Conservation (phyloP, 495 filamentous ascomycete species). For the Aspergillus ostianus region DNA sequence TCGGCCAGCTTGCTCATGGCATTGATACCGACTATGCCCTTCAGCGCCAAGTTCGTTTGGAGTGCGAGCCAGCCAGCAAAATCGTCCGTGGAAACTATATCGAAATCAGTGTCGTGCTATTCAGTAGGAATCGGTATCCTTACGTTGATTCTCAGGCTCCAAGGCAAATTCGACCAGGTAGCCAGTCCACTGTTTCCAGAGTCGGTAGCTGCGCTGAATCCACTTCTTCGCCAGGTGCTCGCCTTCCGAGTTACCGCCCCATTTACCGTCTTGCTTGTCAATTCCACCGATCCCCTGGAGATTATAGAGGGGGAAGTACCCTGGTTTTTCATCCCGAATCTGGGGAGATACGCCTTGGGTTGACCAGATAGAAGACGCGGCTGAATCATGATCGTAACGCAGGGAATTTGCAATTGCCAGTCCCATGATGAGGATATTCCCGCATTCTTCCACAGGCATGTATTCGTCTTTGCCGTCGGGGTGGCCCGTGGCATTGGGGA, state of each 20-base stretch:
- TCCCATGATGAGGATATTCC: constrained; percentile 95
- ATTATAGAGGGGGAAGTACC: constrained; percentile 42
- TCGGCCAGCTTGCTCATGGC: constrained; percentile 86
- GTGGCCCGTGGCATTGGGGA: constrained; percentile 92
- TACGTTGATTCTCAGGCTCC: constrained; percentile 78
- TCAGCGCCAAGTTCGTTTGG: constrained; percentile 90
- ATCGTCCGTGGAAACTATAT: constrained; percentile 80
- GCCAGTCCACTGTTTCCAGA: constrained; percentile 92
- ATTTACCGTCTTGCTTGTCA: constrained; percentile 48
- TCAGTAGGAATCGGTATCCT: constrained; percentile 11
- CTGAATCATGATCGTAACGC: constrained; percentile 60
- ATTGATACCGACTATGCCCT: constrained; percentile 91
- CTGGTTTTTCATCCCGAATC: constrained; percentile 20
- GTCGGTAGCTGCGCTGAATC: constrained; percentile 63
- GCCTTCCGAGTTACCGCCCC: constrained; percentile 51
- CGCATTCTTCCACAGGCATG: constrained; percentile 97
- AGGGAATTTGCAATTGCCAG: constrained; percentile 81
- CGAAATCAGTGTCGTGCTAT: constrained; percentile 5
- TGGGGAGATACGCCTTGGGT: constrained; percentile 27
- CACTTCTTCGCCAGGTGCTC: constrained; percentile 52
- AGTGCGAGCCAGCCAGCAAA: constrained; percentile 92
- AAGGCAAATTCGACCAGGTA: constrained; percentile 88
- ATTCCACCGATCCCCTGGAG: constrained; percentile 45
- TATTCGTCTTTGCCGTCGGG: constrained; percentile 86
- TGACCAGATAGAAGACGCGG: constrained; percentile 52